A percentile compares a stretch with the other conserved stretches of the same genome.
Conservation (phyloP, 306 rosid genomes). For the Spatholobus suberectus region DNA sequence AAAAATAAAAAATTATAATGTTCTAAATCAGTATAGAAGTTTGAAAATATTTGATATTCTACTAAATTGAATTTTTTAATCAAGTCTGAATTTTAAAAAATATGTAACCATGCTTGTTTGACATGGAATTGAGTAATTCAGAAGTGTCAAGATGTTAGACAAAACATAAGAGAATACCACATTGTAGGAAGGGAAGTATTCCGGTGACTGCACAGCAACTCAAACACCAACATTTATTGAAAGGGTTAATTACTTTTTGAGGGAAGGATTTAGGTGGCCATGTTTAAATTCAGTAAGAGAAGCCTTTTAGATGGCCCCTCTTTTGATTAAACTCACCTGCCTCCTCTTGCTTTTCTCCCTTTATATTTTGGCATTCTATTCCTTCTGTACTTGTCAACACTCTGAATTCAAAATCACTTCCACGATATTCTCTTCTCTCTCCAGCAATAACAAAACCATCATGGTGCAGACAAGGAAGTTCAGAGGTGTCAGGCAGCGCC, state of each 20-base stretch:
- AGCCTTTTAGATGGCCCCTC: slow-evolving; percentile 34
- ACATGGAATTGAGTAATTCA: background rate
- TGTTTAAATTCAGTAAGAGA: background rate
- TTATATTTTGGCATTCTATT: slow-evolving; percentile 27
- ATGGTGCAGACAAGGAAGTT: slow-evolving; percentile 94
- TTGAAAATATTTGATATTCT: background rate
- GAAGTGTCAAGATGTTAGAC: background rate
- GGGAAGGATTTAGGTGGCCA: slow-evolving; percentile 45
- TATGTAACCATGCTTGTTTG: no score
- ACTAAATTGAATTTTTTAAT: no score
- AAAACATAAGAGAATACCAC: background rate
- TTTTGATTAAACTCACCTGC: background rate
- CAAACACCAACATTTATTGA: slow-evolving; percentile 25
- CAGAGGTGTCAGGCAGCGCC: slow-evolving; percentile 99
- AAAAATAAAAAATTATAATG: background rate
- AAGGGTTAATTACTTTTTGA: background rate
- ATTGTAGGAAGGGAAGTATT: background rate
- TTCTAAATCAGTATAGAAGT: background rate
- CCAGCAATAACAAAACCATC: background rate
- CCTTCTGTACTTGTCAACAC: slow-evolving; percentile 39
- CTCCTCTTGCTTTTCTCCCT: background rate
- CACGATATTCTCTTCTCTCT: background rate
- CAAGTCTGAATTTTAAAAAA: no score
- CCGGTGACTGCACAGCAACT: background rate
- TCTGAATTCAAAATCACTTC: background rate